Evolutionary conservation across 2,329 filamentous ascomycete species (phyloP), one percentile per base, ranked within the genome.

Genomic region (Cordyceps farinosa): DNA sequence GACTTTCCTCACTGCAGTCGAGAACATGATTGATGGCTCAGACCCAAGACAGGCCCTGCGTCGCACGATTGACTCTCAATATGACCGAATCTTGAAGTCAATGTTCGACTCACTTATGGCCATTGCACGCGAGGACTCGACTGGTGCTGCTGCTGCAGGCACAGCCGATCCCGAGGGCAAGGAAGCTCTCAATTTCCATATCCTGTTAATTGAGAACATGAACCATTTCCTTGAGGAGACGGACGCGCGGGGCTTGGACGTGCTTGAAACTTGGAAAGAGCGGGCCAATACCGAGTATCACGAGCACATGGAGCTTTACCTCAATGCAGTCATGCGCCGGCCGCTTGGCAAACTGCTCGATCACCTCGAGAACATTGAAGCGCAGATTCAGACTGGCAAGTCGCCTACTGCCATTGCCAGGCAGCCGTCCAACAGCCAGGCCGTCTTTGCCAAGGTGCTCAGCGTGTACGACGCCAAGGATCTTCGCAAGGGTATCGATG

Each of bases 31-130:
- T 53, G 78, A 83, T 0, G 81, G 82, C 22, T 77, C 82, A 9
- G 83, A 87, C 64, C 73, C 78, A 4, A 80, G 80, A 65, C 82
- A 88, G 17, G 81, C 85, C 15, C 85, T 96, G 58, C 87, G 94
- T 29, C 82, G 87, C 62, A 89, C 89, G 66, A 86, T 98, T 65
- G 92, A 98, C 71, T 86, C 90, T 66, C 92, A 93, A 63, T 99
- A 99, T 74, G 84, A 89, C 65, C 90, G 90, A 66, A 89, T 98
- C 70, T 90, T 97, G 73, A 93, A 91, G 72, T 89, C 91, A 55
- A 99, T 98, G 93, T 98, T 97, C 77, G 94, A 98, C 76, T 95
- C 91, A 57, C 86, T 99, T 66, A 96, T 95, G 75, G 92, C 97
- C 66, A 98, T 98, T 74, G 94, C 95, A 44, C 80, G 86, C 65